A percentile compares a stretch with the other conserved stretches of the same genome.
Evolutionary conservation across 1,139 yeast genomes (phyloP).

Genomic region (Hansenula sp.): DNA sequence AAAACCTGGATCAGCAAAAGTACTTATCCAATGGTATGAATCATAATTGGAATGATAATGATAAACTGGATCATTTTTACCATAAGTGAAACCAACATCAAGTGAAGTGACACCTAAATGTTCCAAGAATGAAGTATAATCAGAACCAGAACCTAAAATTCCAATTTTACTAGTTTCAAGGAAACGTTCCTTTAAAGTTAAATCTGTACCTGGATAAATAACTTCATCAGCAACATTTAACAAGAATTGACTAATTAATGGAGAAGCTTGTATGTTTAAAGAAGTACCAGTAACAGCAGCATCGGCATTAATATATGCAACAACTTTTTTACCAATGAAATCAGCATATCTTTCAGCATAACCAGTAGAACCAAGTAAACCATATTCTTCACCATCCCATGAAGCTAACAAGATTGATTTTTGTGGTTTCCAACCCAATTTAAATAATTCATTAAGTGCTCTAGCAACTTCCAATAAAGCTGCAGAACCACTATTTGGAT

Average conservation of each 20-base stretch:
- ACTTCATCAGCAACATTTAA: slow-evolving; percentile 36
- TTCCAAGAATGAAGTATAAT: slow-evolving; percentile 63
- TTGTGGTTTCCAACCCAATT: slow-evolving; percentile 58
- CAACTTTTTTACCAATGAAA: slow-evolving; percentile 38
- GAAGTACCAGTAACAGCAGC: slow-evolving; percentile 52
- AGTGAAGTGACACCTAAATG: slow-evolving; percentile 63
- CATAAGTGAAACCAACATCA: slow-evolving; percentile 48
- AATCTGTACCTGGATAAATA: slow-evolving; percentile 41
- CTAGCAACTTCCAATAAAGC: slow-evolving; percentile 54
- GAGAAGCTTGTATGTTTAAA: slow-evolving; percentile 45
- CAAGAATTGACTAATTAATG: slow-evolving; percentile 42
- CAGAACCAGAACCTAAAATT: slow-evolving; percentile 62
- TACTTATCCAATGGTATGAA: slow-evolving; percentile 62
- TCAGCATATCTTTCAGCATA: slow-evolving; percentile 55
- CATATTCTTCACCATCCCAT: slow-evolving; percentile 78
- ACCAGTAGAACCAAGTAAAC: slow-evolving; percentile 63
- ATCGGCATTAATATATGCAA: slow-evolving; percentile 62
- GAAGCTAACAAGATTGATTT: slow-evolving; percentile 57
- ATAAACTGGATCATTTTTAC: slow-evolving; percentile 46
- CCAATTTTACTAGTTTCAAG: slow-evolving; percentile 31
- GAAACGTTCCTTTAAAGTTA: slow-evolving; percentile 58
- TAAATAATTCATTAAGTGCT: slow-evolving; percentile 43
- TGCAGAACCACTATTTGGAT: slow-evolving; percentile 67
- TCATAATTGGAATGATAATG: slow-evolving; percentile 71
- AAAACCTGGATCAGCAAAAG: slow-evolving; percentile 55